Evolutionary conservation across 1,284 basidiomycete genomes (phyloP), one percentile per base, ranked within the genome.

Genomic region (Xanthoconium separans): DNA sequence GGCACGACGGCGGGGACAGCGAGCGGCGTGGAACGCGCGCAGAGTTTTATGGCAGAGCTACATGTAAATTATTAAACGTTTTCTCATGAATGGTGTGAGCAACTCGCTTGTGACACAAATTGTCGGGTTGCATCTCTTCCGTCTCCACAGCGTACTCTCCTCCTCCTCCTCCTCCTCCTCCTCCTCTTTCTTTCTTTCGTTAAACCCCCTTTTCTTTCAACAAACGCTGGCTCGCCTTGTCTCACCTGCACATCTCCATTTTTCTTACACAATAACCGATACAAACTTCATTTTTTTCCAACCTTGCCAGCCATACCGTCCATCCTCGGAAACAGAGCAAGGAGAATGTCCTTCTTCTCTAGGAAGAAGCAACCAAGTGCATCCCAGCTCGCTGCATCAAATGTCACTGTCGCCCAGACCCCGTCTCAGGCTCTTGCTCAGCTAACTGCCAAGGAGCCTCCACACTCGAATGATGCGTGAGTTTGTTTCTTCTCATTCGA

Each of bases 321-420:
- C 70, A 70, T 82, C 68, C 72, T 81, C 66, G 72, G 74, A 59
- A 70, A 70, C 67, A 80, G 80, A 72, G 68, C 81, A 61, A 77
- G 84, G 74, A 86, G 85, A 83, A 91, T 91, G 89, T 89, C 87
- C 80, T 91, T 90, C 87, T 91, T 91, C 82, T 87, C 82, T 50
- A 82, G 87, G 82, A 91, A 85, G 86, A 89, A 87, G 80, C 79
- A 83, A 57, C 72, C 69, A 42, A 75, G 72, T 65, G 60, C 66
- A 72, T 66, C 65, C 68, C 70, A 66, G 58, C 71, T 73, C 56
- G 66, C 71, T 49, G 64, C 73, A 45, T 61, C 79, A 22, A 73
- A 71, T 61, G 80, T 85, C 58, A 76, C 81, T 39, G 72, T 81
- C 51, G 74, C 79, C 13, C 82, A 83, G 70, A 81, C 84, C 39